phyloP scores from a whole-genome alignment of 345 rosid genomes.

The Brassica juncea region DNA sequence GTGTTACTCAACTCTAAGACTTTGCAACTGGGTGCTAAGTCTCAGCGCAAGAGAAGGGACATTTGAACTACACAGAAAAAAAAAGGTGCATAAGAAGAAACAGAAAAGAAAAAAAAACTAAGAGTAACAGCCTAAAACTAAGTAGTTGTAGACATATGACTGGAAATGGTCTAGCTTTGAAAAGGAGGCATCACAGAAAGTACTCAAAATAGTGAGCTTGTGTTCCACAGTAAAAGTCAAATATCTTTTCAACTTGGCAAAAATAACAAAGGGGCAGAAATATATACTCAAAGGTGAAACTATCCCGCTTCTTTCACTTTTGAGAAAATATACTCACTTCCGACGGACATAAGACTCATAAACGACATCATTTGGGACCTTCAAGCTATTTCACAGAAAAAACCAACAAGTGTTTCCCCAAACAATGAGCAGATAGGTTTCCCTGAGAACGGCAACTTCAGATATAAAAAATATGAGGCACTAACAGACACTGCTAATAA shows the following conservation, averaged over 20 bases:
- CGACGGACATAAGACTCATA: not conserved
- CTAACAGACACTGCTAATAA: not conserved
- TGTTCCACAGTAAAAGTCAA: not conserved
- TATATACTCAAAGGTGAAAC: not conserved
- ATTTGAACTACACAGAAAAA: not conserved
- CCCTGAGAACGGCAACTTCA: not conserved
- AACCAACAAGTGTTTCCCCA: not conserved
- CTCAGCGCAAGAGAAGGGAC: conserved; percentile 20
- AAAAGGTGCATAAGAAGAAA: not conserved
- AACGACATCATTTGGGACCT: conserved; percentile 5
- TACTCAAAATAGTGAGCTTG: not conserved
- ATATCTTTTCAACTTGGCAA: not conserved
- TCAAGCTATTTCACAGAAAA: conserved; percentile 6
- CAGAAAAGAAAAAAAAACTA: conserved; percentile 12
- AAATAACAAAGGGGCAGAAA: not conserved
- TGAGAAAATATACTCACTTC: conserved; percentile 4
- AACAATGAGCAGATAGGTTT: not conserved
- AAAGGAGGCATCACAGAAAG: conserved; percentile 1
- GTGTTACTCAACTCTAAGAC: conserved; percentile 24
- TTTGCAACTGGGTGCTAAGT: conserved; percentile 37
- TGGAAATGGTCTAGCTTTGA: conserved; percentile 20
- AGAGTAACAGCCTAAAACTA: conserved; percentile 12
- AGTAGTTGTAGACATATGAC: not conserved
- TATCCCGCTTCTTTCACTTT: conserved; percentile 1
- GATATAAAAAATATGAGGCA: not conserved